These are phyloP conservation scores for Ophiostoma sp. DNA, from an alignment of 2,329 filamentous ascomycete genomes.

Conservation along the genomic window DNA sequence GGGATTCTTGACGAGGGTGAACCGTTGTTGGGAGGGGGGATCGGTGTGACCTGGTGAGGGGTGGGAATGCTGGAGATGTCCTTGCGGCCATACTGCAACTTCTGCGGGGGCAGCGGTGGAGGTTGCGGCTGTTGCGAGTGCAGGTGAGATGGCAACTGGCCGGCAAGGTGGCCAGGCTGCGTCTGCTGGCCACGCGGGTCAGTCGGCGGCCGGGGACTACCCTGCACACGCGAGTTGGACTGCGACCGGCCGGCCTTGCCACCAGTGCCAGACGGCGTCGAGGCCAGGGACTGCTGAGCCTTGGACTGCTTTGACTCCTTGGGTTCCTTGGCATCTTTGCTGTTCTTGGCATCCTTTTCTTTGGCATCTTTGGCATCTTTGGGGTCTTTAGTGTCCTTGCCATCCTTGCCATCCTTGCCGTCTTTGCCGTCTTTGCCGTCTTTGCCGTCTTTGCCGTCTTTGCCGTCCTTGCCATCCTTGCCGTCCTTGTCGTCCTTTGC, in stretches of 20 bases:
- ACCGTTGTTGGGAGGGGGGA: background rate
- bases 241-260: conserved; percentile 47
- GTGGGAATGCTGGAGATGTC: background rate
- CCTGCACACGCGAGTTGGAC: conserved; percentile 47
- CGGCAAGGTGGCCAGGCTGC: conserved; percentile 11
- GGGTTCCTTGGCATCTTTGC: conserved; percentile 31
- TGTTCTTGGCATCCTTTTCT: conserved; percentile 27
- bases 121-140: background rate
- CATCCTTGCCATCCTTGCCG: conserved; percentile 33
- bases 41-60: conserved; percentile 4
- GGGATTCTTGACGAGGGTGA: background rate
- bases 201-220: conserved; percentile 23
- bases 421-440: conserved; percentile 33
- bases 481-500: conserved; percentile 34
- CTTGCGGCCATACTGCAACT: conserved; percentile 13
- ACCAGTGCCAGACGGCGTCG: conserved; percentile 36
- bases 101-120: background rate
- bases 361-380: conserved; percentile 31
- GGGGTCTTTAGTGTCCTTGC: conserved; percentile 24
- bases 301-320: conserved; percentile 19
- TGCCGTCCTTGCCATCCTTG: conserved; percentile 32
- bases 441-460: conserved; percentile 12
- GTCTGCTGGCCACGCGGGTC: conserved; percentile 16
- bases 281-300: conserved; percentile 32
- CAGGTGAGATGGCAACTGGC: background rate